A percentile compares a stretch with the other conserved stretches of the same genome.
phyloP scores from a whole-genome alignment of 768 basidiomycete genomes.

The Lentinula boryana region DNA sequence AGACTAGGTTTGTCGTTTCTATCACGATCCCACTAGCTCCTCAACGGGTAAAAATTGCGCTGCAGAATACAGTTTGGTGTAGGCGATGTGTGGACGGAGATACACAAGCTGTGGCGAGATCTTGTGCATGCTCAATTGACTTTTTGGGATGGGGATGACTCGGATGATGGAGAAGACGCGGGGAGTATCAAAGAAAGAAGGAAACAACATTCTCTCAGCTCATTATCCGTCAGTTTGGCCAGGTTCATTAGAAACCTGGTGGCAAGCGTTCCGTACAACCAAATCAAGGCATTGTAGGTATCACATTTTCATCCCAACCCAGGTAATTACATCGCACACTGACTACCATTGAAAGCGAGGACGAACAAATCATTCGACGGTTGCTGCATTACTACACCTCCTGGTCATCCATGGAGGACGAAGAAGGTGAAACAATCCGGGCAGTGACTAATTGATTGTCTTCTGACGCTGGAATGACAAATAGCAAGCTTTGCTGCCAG shows the following conservation, averaged over 20 bases:
- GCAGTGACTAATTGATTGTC: neutral
- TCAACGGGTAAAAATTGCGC: neutral
- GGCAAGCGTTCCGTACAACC: conserved; percentile 70
- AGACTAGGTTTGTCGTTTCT: conserved; percentile 26
- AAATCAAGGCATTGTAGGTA: conserved; percentile 67
- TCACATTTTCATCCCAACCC: neutral
- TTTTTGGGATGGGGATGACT: conserved; percentile 45
- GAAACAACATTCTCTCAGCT: conserved; percentile 28
- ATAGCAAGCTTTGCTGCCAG: conserved; percentile 60
- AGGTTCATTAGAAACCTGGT: conserved; percentile 83
- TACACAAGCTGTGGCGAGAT: conserved; percentile 54
- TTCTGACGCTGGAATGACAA: neutral
- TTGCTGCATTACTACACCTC: conserved; percentile 73
- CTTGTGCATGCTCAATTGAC: conserved; percentile 42
- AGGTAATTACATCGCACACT: neutral
- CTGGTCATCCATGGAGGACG: conserved; percentile 63
- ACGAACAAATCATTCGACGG: conserved; percentile 64
- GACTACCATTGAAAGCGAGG: conserved; percentile 37
- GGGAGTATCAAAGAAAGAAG: conserved; percentile 19
- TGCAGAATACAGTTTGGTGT: neutral
- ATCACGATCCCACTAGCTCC: neutral
- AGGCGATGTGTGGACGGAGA: conserved; percentile 41
- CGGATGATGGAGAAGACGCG: conserved; percentile 28
- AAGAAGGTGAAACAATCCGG: conserved; percentile 36
- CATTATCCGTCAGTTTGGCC: conserved; percentile 47